Evolutionary conservation across 495 filamentous ascomycete species (phyloP), one percentile per base, ranked within the genome.

Genomic region (Hypoxylon subgilvum): DNA sequence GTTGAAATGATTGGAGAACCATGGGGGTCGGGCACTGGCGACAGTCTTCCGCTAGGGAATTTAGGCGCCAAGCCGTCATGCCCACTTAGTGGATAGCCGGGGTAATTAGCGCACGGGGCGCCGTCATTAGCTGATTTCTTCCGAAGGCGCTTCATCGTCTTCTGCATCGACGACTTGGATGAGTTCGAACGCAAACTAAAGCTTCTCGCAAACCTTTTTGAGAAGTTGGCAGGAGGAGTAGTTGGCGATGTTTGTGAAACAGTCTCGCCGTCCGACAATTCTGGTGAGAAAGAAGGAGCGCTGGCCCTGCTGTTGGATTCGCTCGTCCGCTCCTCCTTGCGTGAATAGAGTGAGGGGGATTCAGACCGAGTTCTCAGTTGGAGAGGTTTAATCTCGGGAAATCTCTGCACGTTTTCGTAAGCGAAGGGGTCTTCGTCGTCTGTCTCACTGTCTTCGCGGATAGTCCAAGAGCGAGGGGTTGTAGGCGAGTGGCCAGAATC

Each of bases 401-500:
- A 51, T 22, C 35, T 58, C 23, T 51, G 46, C 27, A 79, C 68
- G 43, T 76, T 77, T 35, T 68, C 67, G 52, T 70, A 69, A 9
- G 52, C 34, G 28, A 72, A 63, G 14, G 61, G 56, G 21, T 73
- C 66, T 14, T 64, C 63, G 28, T 60, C 52, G 13, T 69, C 60
- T 18, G 69, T 72, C 38, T 76, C 67, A 9, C 72, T 74, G 39
- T 66, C 78, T 30, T 75, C 77, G 12, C 68, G 72, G 39, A 79
- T 73, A 40, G 77, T 80, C 45, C 72, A 75, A 8, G 76, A 74
- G 36, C 57, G 52, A 10, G 76, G 70, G 40, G 54, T 71, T 6
- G 78, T 79, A 3, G 81, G 70, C 35, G 79, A 78, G 38, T 80
- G 74, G n/a, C 74, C 79, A 18, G 83, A 86, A 65, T 85, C 80